phyloP scores from a whole-genome alignment of 2,329 filamentous ascomycete species.

The Alternaria incomplexa region DNA sequence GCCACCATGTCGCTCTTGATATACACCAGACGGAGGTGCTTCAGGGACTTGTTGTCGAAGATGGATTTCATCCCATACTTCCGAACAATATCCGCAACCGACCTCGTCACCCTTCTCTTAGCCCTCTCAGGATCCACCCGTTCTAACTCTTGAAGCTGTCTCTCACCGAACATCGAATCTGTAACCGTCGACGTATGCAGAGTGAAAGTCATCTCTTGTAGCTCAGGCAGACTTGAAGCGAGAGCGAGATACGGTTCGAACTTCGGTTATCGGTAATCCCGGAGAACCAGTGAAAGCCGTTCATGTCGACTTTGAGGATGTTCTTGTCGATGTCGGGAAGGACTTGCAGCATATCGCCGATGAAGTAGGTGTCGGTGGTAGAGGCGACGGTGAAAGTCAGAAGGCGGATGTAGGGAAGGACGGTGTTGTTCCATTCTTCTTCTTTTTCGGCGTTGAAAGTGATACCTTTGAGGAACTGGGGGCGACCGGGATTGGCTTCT shows the following conservation, averaged over 20 bases:
- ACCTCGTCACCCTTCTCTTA: constrained; percentile 78
- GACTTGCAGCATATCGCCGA: constrained; percentile 3
- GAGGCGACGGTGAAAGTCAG: constrained; percentile 21
- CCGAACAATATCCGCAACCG: constrained; percentile 82
- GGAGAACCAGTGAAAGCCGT: constrained; percentile 55
- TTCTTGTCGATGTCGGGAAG: constrained; percentile 13
- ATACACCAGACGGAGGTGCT: constrained; percentile 77
- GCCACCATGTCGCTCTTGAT: constrained; percentile 63
- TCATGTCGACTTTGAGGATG: constrained; percentile 53
- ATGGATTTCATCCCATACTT: constrained; percentile 73
- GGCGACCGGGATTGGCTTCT: constrained; percentile 1
- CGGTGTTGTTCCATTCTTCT: constrained; percentile 11
- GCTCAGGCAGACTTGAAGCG: constrained; percentile 82
- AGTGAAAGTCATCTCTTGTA: constrained; percentile 78
- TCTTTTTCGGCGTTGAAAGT: neutral
- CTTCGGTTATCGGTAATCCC: constrained; percentile 82
- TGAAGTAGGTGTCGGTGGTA: constrained; percentile 17
- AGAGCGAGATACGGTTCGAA: constrained; percentile 86
- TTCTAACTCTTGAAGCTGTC: constrained; percentile 68
- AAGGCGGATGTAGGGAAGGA: constrained; percentile 16
- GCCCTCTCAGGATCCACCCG: constrained; percentile 76
- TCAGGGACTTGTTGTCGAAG: constrained; percentile 75
- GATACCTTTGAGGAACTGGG: constrained; percentile 19
- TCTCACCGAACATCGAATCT: constrained; percentile 69
- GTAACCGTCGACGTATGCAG: constrained; percentile 81